Evolutionary conservation across 768 basidiomycete genomes (phyloP).

Genomic region (Lepiota venenata): DNA sequence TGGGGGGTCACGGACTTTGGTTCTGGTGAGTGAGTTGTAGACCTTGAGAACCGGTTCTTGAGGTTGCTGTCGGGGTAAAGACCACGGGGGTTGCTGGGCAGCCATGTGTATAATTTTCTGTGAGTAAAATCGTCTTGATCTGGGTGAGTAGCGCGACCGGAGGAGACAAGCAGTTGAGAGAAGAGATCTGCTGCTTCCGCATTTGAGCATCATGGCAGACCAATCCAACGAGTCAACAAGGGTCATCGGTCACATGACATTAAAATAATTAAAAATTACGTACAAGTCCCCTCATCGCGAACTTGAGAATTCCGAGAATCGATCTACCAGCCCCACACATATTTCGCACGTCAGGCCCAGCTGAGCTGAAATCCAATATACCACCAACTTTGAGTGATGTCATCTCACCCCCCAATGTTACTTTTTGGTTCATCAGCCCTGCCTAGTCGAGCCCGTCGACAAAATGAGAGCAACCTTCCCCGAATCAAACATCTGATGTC

Average conservation of each 20-base stretch:
- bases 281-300: slow-evolving; percentile 8
- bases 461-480: background rate
- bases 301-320: slow-evolving; percentile 3
- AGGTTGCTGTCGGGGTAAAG: slow-evolving; percentile 34
- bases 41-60: slow-evolving; percentile 72
- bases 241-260: slow-evolving; percentile 18
- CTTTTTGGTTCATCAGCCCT: background rate
- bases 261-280: slow-evolving; percentile 1
- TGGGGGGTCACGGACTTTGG: slow-evolving; percentile 60
- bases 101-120: slow-evolving; percentile 37
- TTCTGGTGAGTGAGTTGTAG: slow-evolving; percentile 90
- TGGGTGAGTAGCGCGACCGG: background rate
- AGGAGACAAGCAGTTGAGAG: slow-evolving; percentile 2
- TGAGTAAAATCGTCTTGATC: slow-evolving; percentile 9
- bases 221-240: slow-evolving; percentile 14
- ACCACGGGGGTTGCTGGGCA: slow-evolving; percentile 61
- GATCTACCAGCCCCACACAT: background rate
- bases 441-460: background rate
- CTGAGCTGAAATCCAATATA: background rate
- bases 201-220: slow-evolving; percentile 6
- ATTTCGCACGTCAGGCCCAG: background rate
- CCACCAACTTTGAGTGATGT: background rate
- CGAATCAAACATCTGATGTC: slow-evolving; percentile 4
- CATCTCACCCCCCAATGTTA: background rate
- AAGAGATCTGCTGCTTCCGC: slow-evolving; percentile 13